Evolutionary conservation across 371 early-diverging fungal genomes (phyloP).

Genomic region (Saksenaea oblongispora): DNA sequence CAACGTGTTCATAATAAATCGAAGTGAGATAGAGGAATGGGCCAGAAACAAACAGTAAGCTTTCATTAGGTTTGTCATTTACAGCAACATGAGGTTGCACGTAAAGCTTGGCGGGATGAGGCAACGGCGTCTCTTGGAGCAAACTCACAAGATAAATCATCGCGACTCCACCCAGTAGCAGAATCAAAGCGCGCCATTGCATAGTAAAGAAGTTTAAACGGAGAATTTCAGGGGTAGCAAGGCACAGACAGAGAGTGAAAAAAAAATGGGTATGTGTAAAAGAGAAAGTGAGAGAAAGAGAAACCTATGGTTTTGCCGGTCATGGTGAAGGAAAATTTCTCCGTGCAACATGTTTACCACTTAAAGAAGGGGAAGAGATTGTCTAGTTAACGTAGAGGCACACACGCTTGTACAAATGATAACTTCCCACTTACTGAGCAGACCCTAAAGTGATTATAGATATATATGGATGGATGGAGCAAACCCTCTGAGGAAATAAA

Average conservation of each 20-base stretch:
- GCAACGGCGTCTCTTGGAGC: slow-evolving; percentile 39
- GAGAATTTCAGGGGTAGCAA: background rate
- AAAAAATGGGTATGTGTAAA: slow-evolving; percentile 1
- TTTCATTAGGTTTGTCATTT: slow-evolving; percentile 23
- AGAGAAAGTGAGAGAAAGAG: background rate
- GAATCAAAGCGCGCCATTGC: slow-evolving; percentile 48
- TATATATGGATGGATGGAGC: no score
- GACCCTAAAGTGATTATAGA: no score
- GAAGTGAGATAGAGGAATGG: slow-evolving; percentile 35
- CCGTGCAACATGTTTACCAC: no score
- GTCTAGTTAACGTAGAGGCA: no score
- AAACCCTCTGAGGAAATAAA: no score
- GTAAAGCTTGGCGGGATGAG: slow-evolving; percentile 36
- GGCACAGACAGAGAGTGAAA: background rate
- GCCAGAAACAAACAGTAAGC: slow-evolving; percentile 25
- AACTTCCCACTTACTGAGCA: no score
- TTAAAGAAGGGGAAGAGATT: no score
- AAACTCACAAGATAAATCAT: slow-evolving; percentile 39
- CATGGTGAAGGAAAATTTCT: no score
- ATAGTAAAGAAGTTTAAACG: slow-evolving; percentile 19
- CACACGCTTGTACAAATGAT: no score
- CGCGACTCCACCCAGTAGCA: slow-evolving; percentile 34
- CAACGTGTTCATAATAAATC: slow-evolving; percentile 23
- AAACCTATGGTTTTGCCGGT: no score
- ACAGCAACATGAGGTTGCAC: slow-evolving; percentile 13